Evolutionary conservation across 2,329 filamentous ascomycete species (phyloP), one percentile per base, ranked within the genome.

Genomic region (Ceratocystis harringtonii): DNA sequence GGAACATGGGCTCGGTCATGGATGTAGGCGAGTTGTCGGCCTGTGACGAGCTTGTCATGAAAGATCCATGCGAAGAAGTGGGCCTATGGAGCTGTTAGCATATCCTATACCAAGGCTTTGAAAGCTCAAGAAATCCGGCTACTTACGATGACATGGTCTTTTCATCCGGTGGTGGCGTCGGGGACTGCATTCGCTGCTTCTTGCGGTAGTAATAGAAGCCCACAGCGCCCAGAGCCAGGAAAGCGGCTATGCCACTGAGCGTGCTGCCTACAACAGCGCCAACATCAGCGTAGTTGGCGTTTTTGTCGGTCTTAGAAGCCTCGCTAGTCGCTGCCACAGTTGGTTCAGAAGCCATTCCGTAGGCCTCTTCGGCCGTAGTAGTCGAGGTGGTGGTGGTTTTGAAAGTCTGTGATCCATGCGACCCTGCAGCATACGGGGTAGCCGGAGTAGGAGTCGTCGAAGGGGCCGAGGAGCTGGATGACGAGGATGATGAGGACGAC

Each of bases 211-310:
- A 72, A 69, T 76, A 81, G 62, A 80, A 70, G 22, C 71, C 72
- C 0, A 81, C 68, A 0, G 76, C 76, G 5, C 76, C 68, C 5
- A 82, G 68, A 5, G 76, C 74, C 7, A 77, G 72, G 1, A 82
- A 68, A 2, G 75, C 75, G 4, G 78, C 80, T 0, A 81, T 73
- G 17, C 79, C 80, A n/a, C 79, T 78, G 50, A 84, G 75, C 17
- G 76, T 77, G 12, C 80, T 81, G 30, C 82, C 82, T 2, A 84
- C 76, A 43, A 84, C 81, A 48, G 78, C 78, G 1, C 79, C 80
- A 0, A 76, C 77, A n/a, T 73, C 64, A 7, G 57, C 44, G 32
- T 58, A 36, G 15, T 65, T 67, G 43, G 62, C 55, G 19, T 57
- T 74, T 50, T 74, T 70, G 19, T 66, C 22, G 30, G 30, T 10